Evolutionary conservation across 768 basidiomycete species (phyloP), one percentile per base, ranked within the genome.

Genomic region (Rhizopogon roseolus): DNA sequence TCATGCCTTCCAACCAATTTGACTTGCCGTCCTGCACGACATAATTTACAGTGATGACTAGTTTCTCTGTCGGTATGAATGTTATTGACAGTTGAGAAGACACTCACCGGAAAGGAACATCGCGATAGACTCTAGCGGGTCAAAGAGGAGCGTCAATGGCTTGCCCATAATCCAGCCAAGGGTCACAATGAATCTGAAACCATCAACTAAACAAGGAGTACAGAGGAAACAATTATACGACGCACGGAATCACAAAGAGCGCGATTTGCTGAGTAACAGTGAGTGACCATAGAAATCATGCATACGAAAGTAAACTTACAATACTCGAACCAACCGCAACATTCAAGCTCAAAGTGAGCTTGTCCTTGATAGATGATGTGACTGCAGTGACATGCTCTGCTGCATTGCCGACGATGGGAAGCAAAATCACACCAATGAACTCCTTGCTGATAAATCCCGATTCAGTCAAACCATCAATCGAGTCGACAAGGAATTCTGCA

Each of bases 351-450:
- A 97, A 78, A 43, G 90, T 90, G 17, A 97, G 72, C 66, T 95
- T 93, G 68, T 87, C 83, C 70, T 95, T 95, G 54, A 92, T 87
- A 0, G 93, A 90, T 6, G 94, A 93, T 0, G 88, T 87, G 29
- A 97, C 91, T 14, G 94, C 93, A 2, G 93, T 97, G 41, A 86
- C 86, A 64, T 95, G 93, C 64, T 97, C 94, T 52, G 90, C 92
- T 4, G 91, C 88, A 64, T 93, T 93, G 14, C 91, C 90, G 14
- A 94, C 93, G 38, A 97, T 93, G 6, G 96, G 96, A 7, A 98
- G 78, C n/a, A 98, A 74, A 59, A 88, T 88, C 40, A 97, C 69
- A 14, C 91, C 93, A 56, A 97, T 86, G 63, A 93, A 98, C 66
- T 89, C 90, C 56, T 82, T 80, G 56, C 74, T 81, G 51, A 98